Base-by-base conservation (phyloP, 2,329 filamentous ascomycete genomes). In the Sclerotinia subarctica region DNA sequence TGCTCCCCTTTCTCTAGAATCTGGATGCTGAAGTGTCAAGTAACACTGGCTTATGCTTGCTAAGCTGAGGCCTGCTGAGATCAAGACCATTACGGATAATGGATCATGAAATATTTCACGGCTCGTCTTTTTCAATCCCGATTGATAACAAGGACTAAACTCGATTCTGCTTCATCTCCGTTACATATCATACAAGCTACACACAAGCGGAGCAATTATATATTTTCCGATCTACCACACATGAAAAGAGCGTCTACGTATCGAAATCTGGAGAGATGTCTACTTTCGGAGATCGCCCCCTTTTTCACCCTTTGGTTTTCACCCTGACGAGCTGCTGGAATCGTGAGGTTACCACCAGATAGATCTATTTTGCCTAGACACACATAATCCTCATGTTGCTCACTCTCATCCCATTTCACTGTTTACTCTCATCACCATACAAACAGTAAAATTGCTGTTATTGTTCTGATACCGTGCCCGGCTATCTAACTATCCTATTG, bases 241-340 rank as follows among this genome's bases (percentile, higher is more conserved):
- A 19, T 32, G 57, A 44, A 59, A 59, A 59, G 57, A 59, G 57
- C 57, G 38, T 59, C 57, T 59, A 46, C 19, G 29, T 59, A 46
- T 59, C 57, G 38, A 59, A 59, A 32, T 47, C 57, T 47, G 24
- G 57, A 59, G 57, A 60, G 58, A 60, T 24, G 7, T 35, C 58
- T 49, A 5, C 44, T 60, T 60, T 60, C 44, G 44, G 58, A 35
- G 42, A 47, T 49, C 26, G 26, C 26, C 26, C 26, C 58, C 58
- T 35, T 60, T 60, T 49, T 35, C 38, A 59, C 56, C 56, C 46
- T 42, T 47, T 5, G 42, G 32, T 47, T 5, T 21, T 35, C n/a
- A 49, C 57, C 57, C 44, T 29, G 49, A 47, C 26, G 24, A 47
- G 57, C 42, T 38, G 38, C 38, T 59, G 38, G 38, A 26, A 46